Evolutionary conservation across 169 alveolate species (phyloP).

Genomic region (Plasmodium vivax): DNA sequence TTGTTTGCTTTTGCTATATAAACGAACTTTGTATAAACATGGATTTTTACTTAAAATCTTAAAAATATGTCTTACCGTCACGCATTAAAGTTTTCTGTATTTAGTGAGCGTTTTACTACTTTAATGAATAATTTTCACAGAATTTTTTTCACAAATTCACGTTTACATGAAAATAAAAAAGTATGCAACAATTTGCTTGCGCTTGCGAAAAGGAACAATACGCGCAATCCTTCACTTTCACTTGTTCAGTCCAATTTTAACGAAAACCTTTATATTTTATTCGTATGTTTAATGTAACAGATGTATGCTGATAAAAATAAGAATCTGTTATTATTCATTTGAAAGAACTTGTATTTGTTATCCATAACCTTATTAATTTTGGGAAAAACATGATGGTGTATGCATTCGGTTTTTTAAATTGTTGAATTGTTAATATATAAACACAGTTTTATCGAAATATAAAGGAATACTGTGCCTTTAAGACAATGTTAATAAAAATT

Average conservation of each 20-base stretch:
- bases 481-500: constrained; percentile 24
- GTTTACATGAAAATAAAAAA: neutral
- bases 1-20: neutral
- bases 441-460: neutral
- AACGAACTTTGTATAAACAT: neutral
- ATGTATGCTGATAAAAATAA: neutral
- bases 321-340: neutral
- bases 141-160: neutral
- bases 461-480: neutral
- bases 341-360: neutral
- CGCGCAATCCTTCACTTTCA: neutral
- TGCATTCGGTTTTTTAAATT: neutral
- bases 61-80: neutral
- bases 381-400: neutral
- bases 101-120: neutral
- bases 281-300: neutral
- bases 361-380: neutral
- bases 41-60: neutral
- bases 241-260: neutral
- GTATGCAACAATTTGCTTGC: neutral
- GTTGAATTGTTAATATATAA: neutral
- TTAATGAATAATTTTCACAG: neutral
- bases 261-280: neutral
- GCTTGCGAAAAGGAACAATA: neutral
- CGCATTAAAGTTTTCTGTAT: neutral